Evolutionary conservation across 306 rosid genomes (phyloP), one percentile per base, ranked within the genome.

Genomic region (Rubus idaeus): DNA sequence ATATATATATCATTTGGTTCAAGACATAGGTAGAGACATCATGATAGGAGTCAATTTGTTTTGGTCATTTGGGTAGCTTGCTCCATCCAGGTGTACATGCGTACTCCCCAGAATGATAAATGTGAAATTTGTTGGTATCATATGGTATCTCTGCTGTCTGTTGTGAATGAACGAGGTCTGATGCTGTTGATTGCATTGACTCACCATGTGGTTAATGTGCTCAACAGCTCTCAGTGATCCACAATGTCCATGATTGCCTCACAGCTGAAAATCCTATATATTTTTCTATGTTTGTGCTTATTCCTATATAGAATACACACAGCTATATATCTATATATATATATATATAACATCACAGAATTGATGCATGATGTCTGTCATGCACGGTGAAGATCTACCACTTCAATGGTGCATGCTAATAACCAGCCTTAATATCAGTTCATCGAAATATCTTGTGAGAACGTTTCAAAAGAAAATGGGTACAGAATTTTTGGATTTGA

Each of bases 11-110:
- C 8, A 23, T 23, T n/a, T 42, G 13, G 51, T 41, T 10, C 40
- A 16, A 68, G 41, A 68, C 12, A 23, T 45, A 12, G 40, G 51
- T 11, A 3, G 20, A 72, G 20, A 72, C 9, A 52, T 53, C 64
- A 12, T 53, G 6, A 53, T 40, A 6, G 44, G 9, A 23, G 71
- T 44, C 23, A 71, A 4, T 5, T 30, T 20, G 18, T 71, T 71
- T 5, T 11, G 42, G 18, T 50, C 45, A 26, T 23, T 23, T 49
- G 39, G 2, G 26, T 30, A 6, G 73, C 60, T 70, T 13, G 56
- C 44, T 71, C 63, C 75, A 71, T 17, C 18, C 47, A 18, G 17
- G 16, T 5, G 18, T 37, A 17, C 60, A 71, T 71, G 47, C 75
- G 35, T 10, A 1, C 71, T 67, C 52, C 18, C 39, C 5, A 44